A percentile compares a stretch with the other conserved stretches of the same genome.
phyloP scores from a whole-genome alignment of 495 filamentous ascomycete genomes.

The Amniculicola lignicola region DNA sequence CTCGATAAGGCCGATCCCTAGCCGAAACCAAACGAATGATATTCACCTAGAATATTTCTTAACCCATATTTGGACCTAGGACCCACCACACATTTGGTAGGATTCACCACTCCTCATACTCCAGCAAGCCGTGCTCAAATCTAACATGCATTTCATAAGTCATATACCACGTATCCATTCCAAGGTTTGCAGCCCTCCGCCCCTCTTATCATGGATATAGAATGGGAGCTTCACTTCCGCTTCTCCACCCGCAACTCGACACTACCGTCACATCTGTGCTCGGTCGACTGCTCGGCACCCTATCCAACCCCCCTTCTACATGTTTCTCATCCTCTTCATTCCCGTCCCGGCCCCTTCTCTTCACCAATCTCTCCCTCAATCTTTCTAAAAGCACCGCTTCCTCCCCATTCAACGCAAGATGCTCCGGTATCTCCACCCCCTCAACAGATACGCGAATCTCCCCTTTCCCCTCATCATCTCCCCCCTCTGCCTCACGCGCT shows the following conservation, averaged over 20 bases:
- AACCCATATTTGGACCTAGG: too few relatives aligned
- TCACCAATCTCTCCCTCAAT: slow-evolving; percentile 18
- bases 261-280: slow-evolving; percentile 6
- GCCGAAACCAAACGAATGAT: too few relatives aligned
- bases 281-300: slow-evolving; percentile 6
- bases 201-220: background rate
- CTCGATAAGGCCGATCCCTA: too few relatives aligned
- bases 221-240: background rate
- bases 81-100: too few relatives aligned
- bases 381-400: slow-evolving; percentile 25
- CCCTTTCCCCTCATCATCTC: background rate
- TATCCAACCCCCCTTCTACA: background rate
- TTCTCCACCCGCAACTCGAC: background rate
- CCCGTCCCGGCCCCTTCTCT: background rate
- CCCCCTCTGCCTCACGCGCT: background rate
- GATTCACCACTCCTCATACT: too few relatives aligned
- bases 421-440: slow-evolving; percentile 13
- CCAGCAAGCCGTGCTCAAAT: too few relatives aligned
- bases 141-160: too few relatives aligned
- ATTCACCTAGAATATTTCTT: too few relatives aligned
- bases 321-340: too few relatives aligned
- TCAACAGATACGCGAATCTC: slow-evolving; percentile 4
- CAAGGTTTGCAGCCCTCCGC: too few relatives aligned
- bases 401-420: slow-evolving; percentile 20
- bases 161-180: too few relatives aligned